A percentile compares a stretch with the other conserved stretches of the same genome.
These are phyloP conservation scores for Limnomonas spitsbergensis DNA, from an alignment of 139 green algal species.

Conservation along the genomic window DNA sequence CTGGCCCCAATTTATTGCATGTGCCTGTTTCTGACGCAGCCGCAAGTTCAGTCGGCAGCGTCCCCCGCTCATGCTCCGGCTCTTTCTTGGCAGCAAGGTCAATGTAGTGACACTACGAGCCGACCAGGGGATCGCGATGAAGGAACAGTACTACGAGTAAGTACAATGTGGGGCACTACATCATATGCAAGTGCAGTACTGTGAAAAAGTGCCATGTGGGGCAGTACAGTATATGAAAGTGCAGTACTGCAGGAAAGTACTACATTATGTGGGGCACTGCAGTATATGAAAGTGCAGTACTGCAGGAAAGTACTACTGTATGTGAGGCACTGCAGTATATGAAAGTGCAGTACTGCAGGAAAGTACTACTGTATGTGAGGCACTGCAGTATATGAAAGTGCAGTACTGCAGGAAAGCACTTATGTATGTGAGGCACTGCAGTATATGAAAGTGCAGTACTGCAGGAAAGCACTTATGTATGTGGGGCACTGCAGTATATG, in stretches of 20 bases:
- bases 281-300: background rate
- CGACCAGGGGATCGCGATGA: slow-evolving; percentile 63
- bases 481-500: no score
- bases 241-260: background rate
- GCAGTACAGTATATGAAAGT: background rate
- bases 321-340: background rate
- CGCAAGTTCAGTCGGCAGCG: slow-evolving; percentile 54
- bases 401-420: background rate
- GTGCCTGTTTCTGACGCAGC: slow-evolving; percentile 16
- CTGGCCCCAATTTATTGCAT: no score
- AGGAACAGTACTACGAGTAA: slow-evolving; percentile 85
- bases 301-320: background rate
- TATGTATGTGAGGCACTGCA: background rate
- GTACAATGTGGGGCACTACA: background rate
- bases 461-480: background rate
- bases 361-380: background rate
- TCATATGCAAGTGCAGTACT: background rate
- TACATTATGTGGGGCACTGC: background rate
- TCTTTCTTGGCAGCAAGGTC: slow-evolving; percentile 60
- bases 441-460: no score
- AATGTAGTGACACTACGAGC: slow-evolving; percentile 54
- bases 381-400: background rate
- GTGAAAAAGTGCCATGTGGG: background rate
- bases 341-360: background rate
- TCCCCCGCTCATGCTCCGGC: slow-evolving; percentile 54